These are phyloP conservation scores for Yarrowia sp. DNA, from an alignment of 805 yeast species.

Conservation along the genomic window DNA sequence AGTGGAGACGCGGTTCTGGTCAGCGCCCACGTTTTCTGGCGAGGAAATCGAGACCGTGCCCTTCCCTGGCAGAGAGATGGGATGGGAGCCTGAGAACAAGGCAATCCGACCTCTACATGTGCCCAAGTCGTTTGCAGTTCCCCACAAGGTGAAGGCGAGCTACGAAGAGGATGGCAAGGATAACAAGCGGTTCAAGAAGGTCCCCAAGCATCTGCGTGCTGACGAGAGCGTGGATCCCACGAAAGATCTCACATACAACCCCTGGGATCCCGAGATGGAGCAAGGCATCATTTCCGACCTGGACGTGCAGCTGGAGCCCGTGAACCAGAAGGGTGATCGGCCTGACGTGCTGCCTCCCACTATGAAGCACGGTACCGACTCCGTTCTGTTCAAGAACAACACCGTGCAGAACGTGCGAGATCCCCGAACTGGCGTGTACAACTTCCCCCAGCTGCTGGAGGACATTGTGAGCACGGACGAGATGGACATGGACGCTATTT, in stretches of 20 bases:
- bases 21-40: too few relatives aligned
- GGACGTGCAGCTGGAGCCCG: not conserved
- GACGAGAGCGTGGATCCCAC: not conserved
- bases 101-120: too few relatives aligned
- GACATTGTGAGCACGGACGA: constrained; percentile 61
- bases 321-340: not conserved
- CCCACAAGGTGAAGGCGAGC: too few relatives aligned
- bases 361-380: constrained; percentile 63
- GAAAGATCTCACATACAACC: not conserved
- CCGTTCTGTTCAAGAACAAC: constrained; percentile 69
- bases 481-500: constrained; percentile 58
- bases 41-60: too few relatives aligned
- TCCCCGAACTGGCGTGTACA: constrained; percentile 69
- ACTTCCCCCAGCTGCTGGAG: constrained; percentile 61
- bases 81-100: too few relatives aligned
- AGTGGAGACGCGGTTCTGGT: too few relatives aligned
- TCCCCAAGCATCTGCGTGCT: not conserved
- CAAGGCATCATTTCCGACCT: not conserved
- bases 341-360: constrained; percentile 45
- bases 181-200: not conserved
- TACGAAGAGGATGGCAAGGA: too few relatives aligned
- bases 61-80: too few relatives aligned
- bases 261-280: not conserved
- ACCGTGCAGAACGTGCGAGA: constrained; percentile 76
- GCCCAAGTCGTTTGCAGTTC: too few relatives aligned